phyloP scores from a whole-genome alignment of 768 basidiomycete genomes.

The Pulveroboletus sp. region DNA sequence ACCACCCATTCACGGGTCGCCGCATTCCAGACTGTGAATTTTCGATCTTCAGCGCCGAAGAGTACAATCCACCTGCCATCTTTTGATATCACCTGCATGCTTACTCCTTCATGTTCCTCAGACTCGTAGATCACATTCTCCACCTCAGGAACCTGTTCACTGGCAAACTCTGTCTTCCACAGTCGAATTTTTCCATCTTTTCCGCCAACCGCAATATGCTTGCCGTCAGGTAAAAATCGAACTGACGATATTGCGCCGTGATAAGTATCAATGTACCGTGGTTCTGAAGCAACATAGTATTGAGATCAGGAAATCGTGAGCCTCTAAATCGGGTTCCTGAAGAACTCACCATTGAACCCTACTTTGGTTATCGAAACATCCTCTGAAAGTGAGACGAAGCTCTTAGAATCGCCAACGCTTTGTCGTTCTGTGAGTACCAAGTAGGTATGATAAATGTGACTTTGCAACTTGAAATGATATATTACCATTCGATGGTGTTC shows the following conservation, averaged over 20 bases:
- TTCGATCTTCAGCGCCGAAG: not conserved
- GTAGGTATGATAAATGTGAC: not conserved
- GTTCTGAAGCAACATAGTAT: slow-evolving; percentile 1
- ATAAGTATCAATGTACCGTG: not conserved
- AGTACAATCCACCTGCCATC: slow-evolving; percentile 18
- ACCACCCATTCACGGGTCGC: slow-evolving; percentile 2
- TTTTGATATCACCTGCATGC: slow-evolving; percentile 5
- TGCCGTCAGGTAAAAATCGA: slow-evolving; percentile 10
- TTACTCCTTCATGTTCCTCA: not conserved
- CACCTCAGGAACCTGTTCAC: not conserved
- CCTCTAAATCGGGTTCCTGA: not conserved
- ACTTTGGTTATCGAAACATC: not conserved
- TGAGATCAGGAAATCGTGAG: not conserved
- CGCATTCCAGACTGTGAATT: slow-evolving; percentile 9
- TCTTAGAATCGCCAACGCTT: not conserved
- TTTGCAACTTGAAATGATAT: not conserved
- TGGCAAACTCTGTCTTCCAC: slow-evolving; percentile 1
- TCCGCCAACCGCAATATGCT: slow-evolving; percentile 2
- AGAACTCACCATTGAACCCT: not conserved
- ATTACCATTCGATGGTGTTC: slow-evolving; percentile 5
- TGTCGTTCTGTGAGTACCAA: slow-evolving; percentile 1
- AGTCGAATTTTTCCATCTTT: slow-evolving; percentile 9
- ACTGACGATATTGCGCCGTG: slow-evolving; percentile 4
- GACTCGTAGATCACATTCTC: not conserved
- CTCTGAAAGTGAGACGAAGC: not conserved